Percentiles rank a stretch among this genome's conserved stretches.
These are phyloP conservation scores for Colletotrichum trifolii DNA, from an alignment of 2,329 filamentous ascomycete genomes.

Conservation along the genomic window DNA sequence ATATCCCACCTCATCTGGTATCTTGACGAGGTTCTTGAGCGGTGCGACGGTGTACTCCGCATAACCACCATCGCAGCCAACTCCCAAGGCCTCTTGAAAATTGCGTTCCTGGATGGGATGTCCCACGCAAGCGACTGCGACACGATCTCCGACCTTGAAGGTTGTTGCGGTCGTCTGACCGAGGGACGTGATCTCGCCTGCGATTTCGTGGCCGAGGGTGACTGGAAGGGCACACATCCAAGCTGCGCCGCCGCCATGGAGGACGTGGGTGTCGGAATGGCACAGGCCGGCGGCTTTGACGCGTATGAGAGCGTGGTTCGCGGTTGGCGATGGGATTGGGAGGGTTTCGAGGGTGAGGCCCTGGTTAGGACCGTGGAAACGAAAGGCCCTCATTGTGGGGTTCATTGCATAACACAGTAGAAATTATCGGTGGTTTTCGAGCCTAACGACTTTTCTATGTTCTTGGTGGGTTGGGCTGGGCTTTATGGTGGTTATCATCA, in stretches of 20 bases:
- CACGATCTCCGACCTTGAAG: slow-evolving; percentile 17
- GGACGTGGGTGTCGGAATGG: slow-evolving; percentile 33
- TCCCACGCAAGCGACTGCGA: slow-evolving; percentile 29
- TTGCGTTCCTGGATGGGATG: slow-evolving; percentile 23
- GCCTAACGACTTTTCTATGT: too few species aligned
- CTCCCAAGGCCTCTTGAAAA: slow-evolving; percentile 23
- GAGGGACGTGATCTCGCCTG: slow-evolving; percentile 6
- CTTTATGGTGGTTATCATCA: too few species aligned
- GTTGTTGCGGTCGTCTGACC: not conserved
- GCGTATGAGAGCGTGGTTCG: slow-evolving; percentile 5
- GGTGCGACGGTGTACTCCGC: slow-evolving; percentile 25
- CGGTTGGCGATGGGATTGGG: slow-evolving; percentile 4
- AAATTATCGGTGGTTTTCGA: too few species aligned
- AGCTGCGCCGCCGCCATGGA: slow-evolving; percentile 28
- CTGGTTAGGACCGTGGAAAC: slow-evolving; percentile 14
- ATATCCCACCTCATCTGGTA: slow-evolving; percentile 13
- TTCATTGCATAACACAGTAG: too few species aligned
- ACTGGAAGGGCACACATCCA: slow-evolving; percentile 31
- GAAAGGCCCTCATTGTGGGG: slow-evolving; percentile 22
- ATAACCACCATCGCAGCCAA: slow-evolving; percentile 26
- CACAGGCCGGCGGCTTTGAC: slow-evolving; percentile 32
- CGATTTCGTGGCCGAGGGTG: slow-evolving; percentile 26
- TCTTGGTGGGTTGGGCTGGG: too few species aligned
- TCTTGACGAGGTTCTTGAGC: slow-evolving; percentile 12
- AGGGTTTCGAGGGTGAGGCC: slow-evolving; percentile 21